Evolutionary conservation across 306 rosid species (phyloP).

Genomic region (Trifolium pratense): DNA sequence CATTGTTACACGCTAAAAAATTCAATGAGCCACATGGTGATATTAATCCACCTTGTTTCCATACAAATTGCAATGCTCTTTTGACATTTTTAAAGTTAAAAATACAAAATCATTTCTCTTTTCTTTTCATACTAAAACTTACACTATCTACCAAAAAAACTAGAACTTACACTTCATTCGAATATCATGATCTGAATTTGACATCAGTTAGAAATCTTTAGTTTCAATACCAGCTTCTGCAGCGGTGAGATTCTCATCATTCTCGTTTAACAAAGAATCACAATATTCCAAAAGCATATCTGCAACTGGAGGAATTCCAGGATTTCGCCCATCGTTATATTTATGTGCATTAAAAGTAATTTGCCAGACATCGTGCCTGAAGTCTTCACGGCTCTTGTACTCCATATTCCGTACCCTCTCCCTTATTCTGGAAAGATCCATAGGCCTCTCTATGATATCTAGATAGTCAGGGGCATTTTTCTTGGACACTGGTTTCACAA

Average conservation of each 20-base stretch:
- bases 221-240: conserved; percentile 91
- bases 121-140: conserved; percentile 23
- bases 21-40: conserved; percentile 37
- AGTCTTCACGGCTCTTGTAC: conserved; percentile 89
- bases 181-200: conserved; percentile 30
- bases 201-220: conserved; percentile 51
- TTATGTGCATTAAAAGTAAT: conserved; percentile 80
- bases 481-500: conserved; percentile 84
- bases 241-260: conserved; percentile 76
- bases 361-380: conserved; percentile 86
- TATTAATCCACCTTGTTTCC: conserved; percentile 29
- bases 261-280: conserved; percentile 76
- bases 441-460: conserved; percentile 77
- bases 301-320: conserved; percentile 92
- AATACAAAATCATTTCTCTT: conserved; percentile 29
- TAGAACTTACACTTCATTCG: conserved; percentile 25
- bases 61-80: conserved; percentile 35
- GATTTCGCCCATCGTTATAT: conserved; percentile 86
- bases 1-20: conserved; percentile 33
- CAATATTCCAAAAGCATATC: conserved; percentile 89
- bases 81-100: not conserved
- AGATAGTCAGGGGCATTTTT: conserved; percentile 95
- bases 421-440: conserved; percentile 85
- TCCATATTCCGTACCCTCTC: conserved; percentile 89
- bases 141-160: conserved; percentile 25